These are phyloP conservation scores for Apiotrichum laibachii DNA, from an alignment of 1,284 basidiomycete genomes.

Conservation along the genomic window DNA sequence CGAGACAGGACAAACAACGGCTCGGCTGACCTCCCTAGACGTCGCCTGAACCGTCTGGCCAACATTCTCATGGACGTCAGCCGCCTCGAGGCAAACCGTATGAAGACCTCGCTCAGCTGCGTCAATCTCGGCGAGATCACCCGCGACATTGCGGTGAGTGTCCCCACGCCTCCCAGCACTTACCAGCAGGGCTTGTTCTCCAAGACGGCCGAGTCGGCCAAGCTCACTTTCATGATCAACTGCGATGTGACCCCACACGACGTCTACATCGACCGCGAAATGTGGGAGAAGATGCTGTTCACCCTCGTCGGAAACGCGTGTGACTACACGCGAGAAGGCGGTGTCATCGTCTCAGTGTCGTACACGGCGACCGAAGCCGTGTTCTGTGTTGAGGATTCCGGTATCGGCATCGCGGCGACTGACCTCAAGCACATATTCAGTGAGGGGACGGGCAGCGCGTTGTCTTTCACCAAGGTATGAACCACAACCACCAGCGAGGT, in stretches of 20 bases:
- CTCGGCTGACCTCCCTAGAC: too few relatives aligned
- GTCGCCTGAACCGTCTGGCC: too few relatives aligned
- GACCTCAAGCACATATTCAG: slow-evolving; percentile 38
- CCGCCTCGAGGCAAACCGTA: slow-evolving; percentile 44
- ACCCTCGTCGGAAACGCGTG: slow-evolving; percentile 51
- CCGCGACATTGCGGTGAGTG: slow-evolving; percentile 45
- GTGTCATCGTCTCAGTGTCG: slow-evolving; percentile 28
- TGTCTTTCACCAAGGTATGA: slow-evolving; percentile 44
- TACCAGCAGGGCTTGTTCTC: slow-evolving; percentile 44
- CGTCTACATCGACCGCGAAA: slow-evolving; percentile 50
- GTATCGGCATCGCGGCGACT: slow-evolving; percentile 49
- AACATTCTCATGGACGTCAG: slow-evolving; percentile 49
- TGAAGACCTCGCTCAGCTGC: slow-evolving; percentile 47
- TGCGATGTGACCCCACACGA: slow-evolving; percentile 40
- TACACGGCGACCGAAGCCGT: slow-evolving; percentile 33
- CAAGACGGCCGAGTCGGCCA: slow-evolving; percentile 34
- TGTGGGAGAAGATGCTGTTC: slow-evolving; percentile 54
- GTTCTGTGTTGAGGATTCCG: slow-evolving; percentile 49
- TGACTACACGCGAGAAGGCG: slow-evolving; percentile 45
- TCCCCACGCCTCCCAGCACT: neutral
- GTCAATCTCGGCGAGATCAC: slow-evolving; percentile 50
- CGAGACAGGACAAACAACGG: too few relatives aligned
- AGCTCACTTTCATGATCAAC: slow-evolving; percentile 45
- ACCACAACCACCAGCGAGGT: too few relatives aligned
- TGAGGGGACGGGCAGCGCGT: slow-evolving; percentile 52